These are phyloP conservation scores for Wickerhamomyces chaumierensis DNA, from an alignment of 805 yeast genomes.

Conservation along the genomic window DNA sequence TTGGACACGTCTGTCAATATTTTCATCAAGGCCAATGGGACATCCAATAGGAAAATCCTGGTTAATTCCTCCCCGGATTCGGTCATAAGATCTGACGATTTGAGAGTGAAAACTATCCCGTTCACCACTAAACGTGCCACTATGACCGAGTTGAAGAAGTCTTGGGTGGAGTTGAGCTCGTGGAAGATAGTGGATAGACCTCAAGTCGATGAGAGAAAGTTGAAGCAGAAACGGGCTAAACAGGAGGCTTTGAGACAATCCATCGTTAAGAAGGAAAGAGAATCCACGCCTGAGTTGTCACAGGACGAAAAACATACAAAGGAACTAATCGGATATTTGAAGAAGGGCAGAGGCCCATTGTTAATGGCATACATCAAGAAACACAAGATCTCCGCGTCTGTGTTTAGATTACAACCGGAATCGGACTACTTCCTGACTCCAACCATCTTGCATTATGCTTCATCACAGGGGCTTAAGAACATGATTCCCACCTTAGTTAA, in stretches of 20 bases:
- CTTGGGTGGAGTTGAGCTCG: constrained; percentile 73
- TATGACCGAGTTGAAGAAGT: constrained; percentile 61
- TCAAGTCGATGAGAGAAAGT: constrained; percentile 21
- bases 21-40: constrained; percentile 73
- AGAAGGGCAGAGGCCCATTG: constrained; percentile 69
- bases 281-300: constrained; percentile 13
- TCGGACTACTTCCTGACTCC: constrained; percentile 46
- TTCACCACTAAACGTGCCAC: constrained; percentile 89
- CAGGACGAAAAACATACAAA: constrained; percentile 37
- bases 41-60: constrained; percentile 49
- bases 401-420: constrained; percentile 46
- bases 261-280: constrained; percentile 17
- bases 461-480: constrained; percentile 54
- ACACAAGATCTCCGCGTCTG: constrained; percentile 35
- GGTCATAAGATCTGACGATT: constrained; percentile 39
- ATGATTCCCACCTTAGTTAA: constrained; percentile 52
- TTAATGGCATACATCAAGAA: constrained; percentile 50
- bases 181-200: constrained; percentile 47
- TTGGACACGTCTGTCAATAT: constrained; percentile 56
- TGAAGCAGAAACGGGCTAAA: constrained; percentile 18
- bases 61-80: constrained; percentile 46
- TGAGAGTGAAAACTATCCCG: constrained; percentile 62
- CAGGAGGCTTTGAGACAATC: constrained; percentile 20
- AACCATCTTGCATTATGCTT: constrained; percentile 68
- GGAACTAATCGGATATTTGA: constrained; percentile 49